These are phyloP conservation scores for Fraxinus baroniana DNA, from an alignment of 305 asterid genomes.

Conservation along the genomic window DNA sequence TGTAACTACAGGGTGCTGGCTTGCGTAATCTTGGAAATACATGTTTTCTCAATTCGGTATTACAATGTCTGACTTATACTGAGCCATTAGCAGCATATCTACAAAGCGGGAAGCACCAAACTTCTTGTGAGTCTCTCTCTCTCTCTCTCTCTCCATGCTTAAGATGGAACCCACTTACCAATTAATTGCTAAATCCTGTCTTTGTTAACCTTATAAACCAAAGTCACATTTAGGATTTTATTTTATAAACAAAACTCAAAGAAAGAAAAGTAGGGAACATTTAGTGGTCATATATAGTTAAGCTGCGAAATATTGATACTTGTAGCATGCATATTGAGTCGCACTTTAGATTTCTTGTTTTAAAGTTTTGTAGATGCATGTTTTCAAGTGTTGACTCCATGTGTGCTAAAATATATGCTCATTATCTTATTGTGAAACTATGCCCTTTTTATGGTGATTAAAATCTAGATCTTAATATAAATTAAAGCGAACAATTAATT, in stretches of 20 bases:
- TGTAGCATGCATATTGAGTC: too few relatives aligned
- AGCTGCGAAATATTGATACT: too few relatives aligned
- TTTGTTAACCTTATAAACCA: not conserved
- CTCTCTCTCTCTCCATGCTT: not conserved
- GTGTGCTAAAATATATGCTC: not conserved
- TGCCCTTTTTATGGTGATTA: too few relatives aligned
- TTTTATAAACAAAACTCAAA: not conserved
- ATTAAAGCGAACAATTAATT: too few relatives aligned
- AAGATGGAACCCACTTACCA: not conserved
- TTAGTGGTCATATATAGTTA: too few relatives aligned
- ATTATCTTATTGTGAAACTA: not conserved
- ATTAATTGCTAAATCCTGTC: not conserved
- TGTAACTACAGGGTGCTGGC: constrained; percentile 89
- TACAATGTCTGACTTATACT: constrained; percentile 95
- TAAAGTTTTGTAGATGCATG: not conserved
- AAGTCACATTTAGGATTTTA: not conserved
- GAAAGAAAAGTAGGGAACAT: too few relatives aligned
- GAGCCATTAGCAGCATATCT: constrained; percentile 97
- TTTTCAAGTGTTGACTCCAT: not conserved
- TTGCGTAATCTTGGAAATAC: constrained; percentile 96
- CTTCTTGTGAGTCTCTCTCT: constrained; percentile 62
- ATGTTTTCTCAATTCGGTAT: constrained; percentile 87
- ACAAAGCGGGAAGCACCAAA: constrained; percentile 95
- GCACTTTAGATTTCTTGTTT: not conserved
- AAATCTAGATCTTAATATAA: too few relatives aligned